A percentile compares a stretch with the other conserved stretches of the same genome.
Conservation (phyloP, 2,329 filamentous ascomycete genomes). For the Penicillium sp. region DNA sequence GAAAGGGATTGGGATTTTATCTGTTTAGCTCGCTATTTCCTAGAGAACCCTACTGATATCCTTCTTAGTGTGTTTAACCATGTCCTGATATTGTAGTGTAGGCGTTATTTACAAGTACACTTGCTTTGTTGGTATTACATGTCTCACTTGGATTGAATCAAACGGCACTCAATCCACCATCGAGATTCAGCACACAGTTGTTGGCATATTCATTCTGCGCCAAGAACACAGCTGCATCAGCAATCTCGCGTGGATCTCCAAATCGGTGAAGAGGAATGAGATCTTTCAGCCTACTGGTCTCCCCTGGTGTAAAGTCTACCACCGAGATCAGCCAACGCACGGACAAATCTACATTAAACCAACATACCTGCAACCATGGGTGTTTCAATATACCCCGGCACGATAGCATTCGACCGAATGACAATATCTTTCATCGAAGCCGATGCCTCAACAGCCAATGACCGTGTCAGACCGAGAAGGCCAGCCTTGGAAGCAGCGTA, state of each 20-base stretch:
- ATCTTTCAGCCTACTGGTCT: constrained; percentile 31
- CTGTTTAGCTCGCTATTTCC: too few species aligned
- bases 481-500: constrained; percentile 82
- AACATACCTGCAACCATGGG: constrained; percentile 69
- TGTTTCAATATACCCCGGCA: constrained; percentile 80
- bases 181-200: constrained; percentile 81
- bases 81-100: background rate
- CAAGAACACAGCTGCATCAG: constrained; percentile 77
- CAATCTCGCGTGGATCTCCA: constrained; percentile 67
- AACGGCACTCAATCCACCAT: constrained; percentile 73
- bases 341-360: background rate
- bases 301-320: constrained; percentile 41
- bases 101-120: background rate
- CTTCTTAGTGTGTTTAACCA: background rate
- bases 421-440: constrained; percentile 57
- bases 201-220: constrained; percentile 77
- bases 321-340: background rate
- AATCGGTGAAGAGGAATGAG: constrained; percentile 66
- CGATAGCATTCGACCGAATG: constrained; percentile 75
- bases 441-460: constrained; percentile 34
- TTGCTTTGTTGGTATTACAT: background rate
- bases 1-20: too few species aligned
- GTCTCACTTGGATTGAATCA: constrained; percentile 28
- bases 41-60: too few species aligned
- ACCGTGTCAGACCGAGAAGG: constrained; percentile 58